These are phyloP conservation scores for Cinchona pubescens DNA, from an alignment of 257 asterid species.

Conservation along the genomic window DNA sequence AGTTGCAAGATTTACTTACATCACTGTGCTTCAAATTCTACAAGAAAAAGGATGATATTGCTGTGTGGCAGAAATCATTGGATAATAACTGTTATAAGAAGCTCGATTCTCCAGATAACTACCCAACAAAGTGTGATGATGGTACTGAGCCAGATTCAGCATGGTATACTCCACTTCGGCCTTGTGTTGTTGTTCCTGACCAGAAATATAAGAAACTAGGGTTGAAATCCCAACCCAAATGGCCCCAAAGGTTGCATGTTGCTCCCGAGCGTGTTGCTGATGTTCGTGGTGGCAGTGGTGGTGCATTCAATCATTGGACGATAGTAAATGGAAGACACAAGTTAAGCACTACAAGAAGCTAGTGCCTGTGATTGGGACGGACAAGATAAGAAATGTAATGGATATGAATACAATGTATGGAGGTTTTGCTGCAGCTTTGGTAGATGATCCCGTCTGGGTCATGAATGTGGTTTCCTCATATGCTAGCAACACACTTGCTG, in stretches of 20 bases:
- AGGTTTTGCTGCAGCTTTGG: constrained; percentile 87
- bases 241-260: constrained; percentile 73
- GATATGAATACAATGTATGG: constrained; percentile 94
- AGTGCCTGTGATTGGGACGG: constrained; percentile 74
- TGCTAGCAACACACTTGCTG: constrained; percentile 73
- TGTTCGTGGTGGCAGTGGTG: constrained; percentile 76
- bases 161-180: constrained; percentile 94
- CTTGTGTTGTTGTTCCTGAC: constrained; percentile 78
- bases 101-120: constrained; percentile 66
- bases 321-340: constrained; percentile 77
- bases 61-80: constrained; percentile 83
- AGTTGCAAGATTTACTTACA: constrained; percentile 74
- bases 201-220: constrained; percentile 49
- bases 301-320: constrained; percentile 82
- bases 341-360: constrained; percentile 82
- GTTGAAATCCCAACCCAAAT: constrained; percentile 65
- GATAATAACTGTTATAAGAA: constrained; percentile 71
- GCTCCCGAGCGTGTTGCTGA: constrained; percentile 79
- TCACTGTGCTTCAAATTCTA: constrained; percentile 84
- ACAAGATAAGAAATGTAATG: constrained; percentile 87
- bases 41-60: constrained; percentile 90
- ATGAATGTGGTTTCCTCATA: constrained; percentile 92
- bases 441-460: constrained; percentile 76
- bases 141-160: constrained; percentile 97
- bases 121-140: constrained; percentile 87